Percentiles rank a stretch among this genome's conserved stretches.
Evolutionary conservation across 352 stramenopile species (phyloP).

Genomic region (Phytopythium helicoides): DNA sequence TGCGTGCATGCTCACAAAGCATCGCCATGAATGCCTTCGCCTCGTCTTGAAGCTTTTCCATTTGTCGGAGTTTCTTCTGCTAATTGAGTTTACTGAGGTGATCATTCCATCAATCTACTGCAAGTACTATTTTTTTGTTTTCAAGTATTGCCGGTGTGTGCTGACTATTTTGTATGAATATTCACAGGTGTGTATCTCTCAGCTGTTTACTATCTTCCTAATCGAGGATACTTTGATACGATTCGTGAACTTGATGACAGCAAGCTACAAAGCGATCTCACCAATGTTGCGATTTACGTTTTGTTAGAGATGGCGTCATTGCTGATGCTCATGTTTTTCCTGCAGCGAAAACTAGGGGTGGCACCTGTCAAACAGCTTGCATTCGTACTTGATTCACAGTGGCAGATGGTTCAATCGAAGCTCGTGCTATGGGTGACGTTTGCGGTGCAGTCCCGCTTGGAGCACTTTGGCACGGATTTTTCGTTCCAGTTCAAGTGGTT

Average conservation of each 20-base stretch:
- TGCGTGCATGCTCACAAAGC: conserved; percentile 1
- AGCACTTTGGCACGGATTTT: conserved; percentile 27
- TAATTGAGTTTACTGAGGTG: conserved; percentile 22
- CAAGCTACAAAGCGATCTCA: conserved; percentile 8
- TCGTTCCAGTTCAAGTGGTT: conserved; percentile 30
- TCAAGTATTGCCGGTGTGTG: too few species aligned
- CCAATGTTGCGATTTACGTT: conserved; percentile 21
- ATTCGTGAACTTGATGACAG: conserved; percentile 11
- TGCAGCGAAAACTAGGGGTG: conserved; percentile 22
- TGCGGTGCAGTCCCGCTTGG: conserved; percentile 15
- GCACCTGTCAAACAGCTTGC: conserved; percentile 23
- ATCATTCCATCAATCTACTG: conserved; percentile 18
- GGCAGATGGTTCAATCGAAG: conserved; percentile 31
- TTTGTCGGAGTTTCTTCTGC: conserved; percentile 18
- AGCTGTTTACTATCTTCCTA: conserved; percentile 15
- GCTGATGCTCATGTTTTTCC: conserved; percentile 15
- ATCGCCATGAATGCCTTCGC: conserved; percentile 9
- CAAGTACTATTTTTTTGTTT: too few species aligned
- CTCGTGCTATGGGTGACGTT: conserved; percentile 24
- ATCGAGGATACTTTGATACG: conserved; percentile 17
- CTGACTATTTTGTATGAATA: too few species aligned
- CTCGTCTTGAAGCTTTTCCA: conserved; percentile 18
- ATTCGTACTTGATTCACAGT: conserved; percentile 37
- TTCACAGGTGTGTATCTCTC: background rate
- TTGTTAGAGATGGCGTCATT: conserved; percentile 32